Base-by-base conservation (phyloP, 176 grass and related monocot species). In the Aegilops tauschii region DNA sequence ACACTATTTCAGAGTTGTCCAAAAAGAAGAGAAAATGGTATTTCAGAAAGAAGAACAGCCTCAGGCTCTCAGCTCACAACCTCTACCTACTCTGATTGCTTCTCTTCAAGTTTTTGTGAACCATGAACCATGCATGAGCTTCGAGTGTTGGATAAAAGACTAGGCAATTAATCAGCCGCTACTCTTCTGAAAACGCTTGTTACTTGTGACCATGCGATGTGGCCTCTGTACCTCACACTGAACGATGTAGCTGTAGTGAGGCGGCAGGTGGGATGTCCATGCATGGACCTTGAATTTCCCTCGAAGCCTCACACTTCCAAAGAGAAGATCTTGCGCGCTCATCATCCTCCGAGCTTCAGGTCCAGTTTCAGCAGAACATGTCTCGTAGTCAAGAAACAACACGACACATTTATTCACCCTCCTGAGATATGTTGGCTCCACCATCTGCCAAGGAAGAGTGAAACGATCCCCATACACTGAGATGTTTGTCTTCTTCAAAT, bases 261-360 rank as follows among this genome's bases (percentile, higher is more conserved):
- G 82, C 5, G 82, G 82, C 21, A 84, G 25, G 71, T 32, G 58
- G 20, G 70, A 84, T 84, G 25, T 84, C 70, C 82, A 84, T 14
- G 10, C 56, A 0, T 76, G 71, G 30, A 49, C 82, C 61, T 76
- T 39, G 18, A 84, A 84, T 16, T 84, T 65, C 12, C 82, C 71
- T 65, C 20, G 69, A 65, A 58, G 70, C 18, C 1, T 32, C 45
- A 70, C 69, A 73, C 0, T 13, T 76, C 82, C 59, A 18, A 25
- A 65, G 2, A 84, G 12, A 42, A 85, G 8, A 34, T 76, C 82
- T 76, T 65, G 37, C 18, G 45, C 11, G 21, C 52, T 71, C 7
- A 70, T 9, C 69, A 70, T 23, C 36, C 2, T 28, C 9, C 36
- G 56, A 74, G 9, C 16, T 66, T 67, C 79, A 49, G 6, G 35